Evolutionary conservation across 2,329 filamentous ascomycete species (phyloP).

Genomic region (Xylogone sp.): DNA sequence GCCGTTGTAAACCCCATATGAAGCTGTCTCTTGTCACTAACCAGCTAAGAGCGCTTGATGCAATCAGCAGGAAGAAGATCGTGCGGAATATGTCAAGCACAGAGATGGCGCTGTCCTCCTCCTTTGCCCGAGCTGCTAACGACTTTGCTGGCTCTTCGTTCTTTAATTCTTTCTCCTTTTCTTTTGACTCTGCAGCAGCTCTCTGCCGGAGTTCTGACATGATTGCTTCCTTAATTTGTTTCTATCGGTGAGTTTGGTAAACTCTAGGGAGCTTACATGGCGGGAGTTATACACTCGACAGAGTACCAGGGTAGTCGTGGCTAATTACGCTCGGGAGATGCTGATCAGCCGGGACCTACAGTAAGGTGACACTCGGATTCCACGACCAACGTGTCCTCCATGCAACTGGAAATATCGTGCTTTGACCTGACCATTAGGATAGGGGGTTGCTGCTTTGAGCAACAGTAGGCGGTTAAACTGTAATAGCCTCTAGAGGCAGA

Average conservation of each 20-base stretch:
- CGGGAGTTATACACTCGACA: neutral
- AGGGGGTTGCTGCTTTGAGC: too few species aligned
- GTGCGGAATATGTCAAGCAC: constrained; percentile 22
- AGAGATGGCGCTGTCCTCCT: constrained; percentile 22
- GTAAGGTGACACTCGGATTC: neutral
- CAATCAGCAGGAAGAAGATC: constrained; percentile 22
- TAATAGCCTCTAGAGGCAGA: too few species aligned
- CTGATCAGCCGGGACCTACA: neutral
- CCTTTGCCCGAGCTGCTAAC: constrained; percentile 11
- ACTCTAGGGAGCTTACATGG: neutral
- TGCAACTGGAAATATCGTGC: too few species aligned
- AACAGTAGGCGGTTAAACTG: too few species aligned
- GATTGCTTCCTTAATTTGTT: neutral
- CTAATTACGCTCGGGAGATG: neutral
- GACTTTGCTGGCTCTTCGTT: neutral
- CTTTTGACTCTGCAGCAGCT: neutral
- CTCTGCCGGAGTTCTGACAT: constrained; percentile 15
- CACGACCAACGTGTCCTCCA: neutral
- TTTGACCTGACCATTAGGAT: too few species aligned
- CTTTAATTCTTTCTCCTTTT: neutral
- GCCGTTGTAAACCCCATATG: constrained; percentile 22
- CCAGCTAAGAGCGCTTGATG: constrained; percentile 21
- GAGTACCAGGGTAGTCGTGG: neutral
- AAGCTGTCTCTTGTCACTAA: constrained; percentile 27
- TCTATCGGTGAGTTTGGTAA: neutral